Evolutionary conservation across 495 filamentous ascomycete genomes (phyloP), one percentile per base, ranked within the genome.

Genomic region (Lophiotrema nucula): DNA sequence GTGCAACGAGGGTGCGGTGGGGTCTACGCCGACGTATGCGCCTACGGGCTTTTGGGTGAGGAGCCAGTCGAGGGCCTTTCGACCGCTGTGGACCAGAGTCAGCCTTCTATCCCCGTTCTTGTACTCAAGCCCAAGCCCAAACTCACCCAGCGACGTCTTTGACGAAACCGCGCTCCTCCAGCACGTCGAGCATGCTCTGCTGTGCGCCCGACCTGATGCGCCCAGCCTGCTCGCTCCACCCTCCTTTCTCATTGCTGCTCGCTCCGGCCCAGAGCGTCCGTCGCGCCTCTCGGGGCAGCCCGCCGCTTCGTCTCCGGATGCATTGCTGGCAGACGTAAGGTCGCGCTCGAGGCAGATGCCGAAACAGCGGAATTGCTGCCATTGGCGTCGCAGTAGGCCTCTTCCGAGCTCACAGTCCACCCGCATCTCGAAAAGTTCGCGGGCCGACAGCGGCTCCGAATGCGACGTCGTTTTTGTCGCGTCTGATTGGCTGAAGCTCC

Each of bases 1-100:
- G 69, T 99, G 93, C 61, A 97, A 75, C 3, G 92, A 96, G 23
- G 82, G 79, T 2, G 92, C 95, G 0, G 95, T 97, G 12, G 93
- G 91, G 65, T 99, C 93, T 45, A 99, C 79, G 54, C 93, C 93
- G 35, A 88, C 87, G 67, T 99, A 99, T 47, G 84, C 84, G 26
- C 88, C 88, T 51, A 88, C 79, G 55, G 87, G 78, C 67, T 85
- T 86, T 31, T 76, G 70, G 5, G 79, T 85, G 72, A 97, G 81
- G 10, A 95, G 68, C 45, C 77, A 76, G 38, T 89, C 78, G 27
- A 97, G 77, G n/a, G 79, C 74, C 37, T 67, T 23, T n/a, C 55
- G 56, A 11, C 51, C 59, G 18, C 63, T 69, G 23, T 1, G 16
- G 15, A 12, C 21, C n/a, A n/a, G n/a, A 15, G 31, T 35, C 8